A percentile compares a stretch with the other conserved stretches of the same genome.
Evolutionary conservation across 2,329 filamentous ascomycete species (phyloP).

Genomic region (Penicillium sp.): DNA sequence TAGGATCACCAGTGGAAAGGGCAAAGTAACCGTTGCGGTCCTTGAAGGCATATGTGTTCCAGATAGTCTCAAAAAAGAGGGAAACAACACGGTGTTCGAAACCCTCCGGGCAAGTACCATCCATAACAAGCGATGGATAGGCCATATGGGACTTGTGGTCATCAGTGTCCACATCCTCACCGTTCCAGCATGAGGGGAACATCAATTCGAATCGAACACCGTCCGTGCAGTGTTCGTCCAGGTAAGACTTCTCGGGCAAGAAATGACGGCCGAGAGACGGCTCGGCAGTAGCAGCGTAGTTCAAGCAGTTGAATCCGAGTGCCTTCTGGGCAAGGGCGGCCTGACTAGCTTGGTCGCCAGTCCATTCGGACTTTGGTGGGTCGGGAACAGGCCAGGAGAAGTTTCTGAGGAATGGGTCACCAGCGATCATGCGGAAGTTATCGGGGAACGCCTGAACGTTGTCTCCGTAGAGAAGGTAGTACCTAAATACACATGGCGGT

Average conservation of each 20-base stretch:
- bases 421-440: constrained; percentile 82
- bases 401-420: constrained; percentile 69
- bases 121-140: constrained; percentile 77
- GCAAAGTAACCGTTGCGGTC: constrained; percentile 71
- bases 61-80: constrained; percentile 87
- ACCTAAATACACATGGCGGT: constrained; percentile 56
- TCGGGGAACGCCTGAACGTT: constrained; percentile 73
- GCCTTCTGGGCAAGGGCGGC: constrained; percentile 75
- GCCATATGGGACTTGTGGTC: constrained; percentile 71
- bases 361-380: constrained; percentile 74
- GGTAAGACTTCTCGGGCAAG: constrained; percentile 76
- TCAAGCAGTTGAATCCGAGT: constrained; percentile 91
- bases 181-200: constrained; percentile 91
- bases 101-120: constrained; percentile 73
- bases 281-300: constrained; percentile 73
- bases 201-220: constrained; percentile 83
- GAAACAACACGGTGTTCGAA: constrained; percentile 72
- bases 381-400: constrained; percentile 73
- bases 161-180: constrained; percentile 60
- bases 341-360: constrained; percentile 68
- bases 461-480: constrained; percentile 78
- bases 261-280: constrained; percentile 79
- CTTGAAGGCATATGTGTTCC: constrained; percentile 70
- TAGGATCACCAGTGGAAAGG: constrained; percentile 77
- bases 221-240: constrained; percentile 81